Evolutionary conservation across 2,329 filamentous ascomycete genomes (phyloP), one percentile per base, ranked within the genome.

Genomic region (Neurospora crassa): DNA sequence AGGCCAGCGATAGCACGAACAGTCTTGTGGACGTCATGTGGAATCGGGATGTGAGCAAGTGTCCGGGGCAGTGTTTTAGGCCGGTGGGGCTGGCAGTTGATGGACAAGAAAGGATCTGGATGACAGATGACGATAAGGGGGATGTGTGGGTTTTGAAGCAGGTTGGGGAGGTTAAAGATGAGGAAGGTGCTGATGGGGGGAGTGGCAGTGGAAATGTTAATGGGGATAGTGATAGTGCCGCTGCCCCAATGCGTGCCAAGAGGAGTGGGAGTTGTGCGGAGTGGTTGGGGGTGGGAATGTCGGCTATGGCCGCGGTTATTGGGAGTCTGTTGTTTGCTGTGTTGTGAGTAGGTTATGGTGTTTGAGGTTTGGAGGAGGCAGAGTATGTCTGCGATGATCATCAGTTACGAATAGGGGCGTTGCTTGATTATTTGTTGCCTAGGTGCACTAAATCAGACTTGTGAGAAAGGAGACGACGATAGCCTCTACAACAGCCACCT

Each of bases 111-210:
- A 81, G 89, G 7, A 79, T 92, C 10, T 92, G 87, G 79, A 85
- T 91, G 82, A 86, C 82, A 71, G 88, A 85, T 5, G 90, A 92
- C 77, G 78, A 83, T 16, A 89, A 89, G 0, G 90, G 89, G 6
- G 90, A 92, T 81, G 85, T 92, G 59, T 91, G 87, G 75, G 85
- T 91, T 5, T 76, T 89, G 69, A 76, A 78, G 70, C 72, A 73
- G 70, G 70, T 69, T 4, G 75, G 74, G 53, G 75, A 76, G 18
- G 77, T 71, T 1, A 70, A 69, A 6, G 67, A 47, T 29, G 74
- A 68, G 20, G 45, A 37, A 37, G 34, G 34, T 37, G 34, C 34
- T 37, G 34, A 37, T 37, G 34, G 34, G 7, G 34, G 34, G 7
- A 37, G 34, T 37, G 34, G 34, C 6, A 37, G 34, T 37, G 34